A percentile compares a stretch with the other conserved stretches of the same genome.
Evolutionary conservation across 163 green algal genomes (phyloP).

Genomic region (Trebouxia gelatinosa): DNA sequence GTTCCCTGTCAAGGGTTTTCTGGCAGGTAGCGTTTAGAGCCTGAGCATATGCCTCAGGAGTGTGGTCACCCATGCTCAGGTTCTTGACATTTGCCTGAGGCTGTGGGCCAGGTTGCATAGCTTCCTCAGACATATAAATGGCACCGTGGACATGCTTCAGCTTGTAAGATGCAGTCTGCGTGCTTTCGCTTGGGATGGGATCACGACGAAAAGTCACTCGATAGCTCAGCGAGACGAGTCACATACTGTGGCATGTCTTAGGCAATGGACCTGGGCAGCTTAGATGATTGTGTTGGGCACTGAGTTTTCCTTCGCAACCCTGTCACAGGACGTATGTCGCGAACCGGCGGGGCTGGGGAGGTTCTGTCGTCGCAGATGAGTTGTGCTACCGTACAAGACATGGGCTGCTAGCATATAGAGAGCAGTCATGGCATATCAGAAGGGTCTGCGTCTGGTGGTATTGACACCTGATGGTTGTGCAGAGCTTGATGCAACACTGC

Average conservation of each 20-base stretch:
- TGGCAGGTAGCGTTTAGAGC: neutral
- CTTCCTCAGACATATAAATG: slow-evolving; percentile 4
- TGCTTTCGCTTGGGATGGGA: slow-evolving; percentile 6
- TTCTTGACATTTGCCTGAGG: neutral
- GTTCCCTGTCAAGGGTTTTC: neutral
- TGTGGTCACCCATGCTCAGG: neutral
- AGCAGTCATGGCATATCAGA: too few relatives aligned
- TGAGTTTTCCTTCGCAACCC: neutral
- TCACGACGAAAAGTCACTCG: slow-evolving; percentile 21
- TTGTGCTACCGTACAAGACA: neutral
- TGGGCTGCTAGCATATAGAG: neutral
- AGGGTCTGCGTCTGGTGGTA: too few relatives aligned
- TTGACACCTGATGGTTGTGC: neutral
- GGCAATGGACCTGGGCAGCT: neutral
- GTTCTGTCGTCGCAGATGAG: too few relatives aligned
- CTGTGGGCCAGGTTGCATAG: neutral
- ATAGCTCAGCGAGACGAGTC: slow-evolving; percentile 34
- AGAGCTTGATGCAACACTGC: neutral
- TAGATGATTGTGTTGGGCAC: neutral
- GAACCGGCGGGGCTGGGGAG: too few relatives aligned
- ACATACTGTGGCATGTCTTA: neutral
- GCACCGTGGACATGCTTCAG: slow-evolving; percentile 24
- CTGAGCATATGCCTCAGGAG: neutral
- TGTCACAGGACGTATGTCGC: neutral
- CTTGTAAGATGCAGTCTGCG: neutral